phyloP scores from a whole-genome alignment of 495 filamentous ascomycete genomes.

The Penicillium canescens region DNA sequence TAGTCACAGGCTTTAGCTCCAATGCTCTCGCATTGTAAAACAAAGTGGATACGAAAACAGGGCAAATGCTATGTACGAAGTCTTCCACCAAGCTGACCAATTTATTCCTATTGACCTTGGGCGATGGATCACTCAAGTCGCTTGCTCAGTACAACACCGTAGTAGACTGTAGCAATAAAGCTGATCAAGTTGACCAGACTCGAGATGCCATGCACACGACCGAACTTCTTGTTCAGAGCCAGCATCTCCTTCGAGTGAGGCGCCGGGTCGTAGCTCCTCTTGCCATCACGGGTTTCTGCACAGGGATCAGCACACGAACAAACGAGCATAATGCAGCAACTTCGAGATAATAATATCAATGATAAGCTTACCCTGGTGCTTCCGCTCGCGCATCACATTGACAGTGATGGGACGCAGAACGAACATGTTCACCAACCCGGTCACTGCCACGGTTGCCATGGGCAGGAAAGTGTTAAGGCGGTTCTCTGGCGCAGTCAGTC shows the following conservation, averaged over 20 bases:
- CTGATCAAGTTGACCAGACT: conserved; percentile 71
- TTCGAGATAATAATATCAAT: neutral
- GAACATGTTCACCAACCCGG: conserved; percentile 64
- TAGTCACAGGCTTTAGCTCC: too few relatives aligned
- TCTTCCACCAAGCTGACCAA: neutral
- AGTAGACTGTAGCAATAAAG: conserved; percentile 65
- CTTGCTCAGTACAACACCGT: conserved; percentile 69
- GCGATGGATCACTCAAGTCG: conserved; percentile 42
- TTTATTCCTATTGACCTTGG: neutral
- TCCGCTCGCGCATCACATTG: conserved; percentile 70
- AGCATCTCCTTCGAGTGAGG: conserved; percentile 82
- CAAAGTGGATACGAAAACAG: neutral
- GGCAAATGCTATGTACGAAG: neutral
- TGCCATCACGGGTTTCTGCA: conserved; percentile 75
- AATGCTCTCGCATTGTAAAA: too few relatives aligned
- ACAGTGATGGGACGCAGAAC: conserved; percentile 72
- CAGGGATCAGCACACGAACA: neutral
- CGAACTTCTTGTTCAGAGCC: conserved; percentile 77
- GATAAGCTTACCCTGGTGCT: conserved; percentile 63
- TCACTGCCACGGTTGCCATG: conserved; percentile 61
- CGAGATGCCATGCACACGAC: conserved; percentile 73
- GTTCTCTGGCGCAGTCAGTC: conserved; percentile 57
- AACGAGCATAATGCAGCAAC: too few relatives aligned
- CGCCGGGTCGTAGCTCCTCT: conserved; percentile 71
- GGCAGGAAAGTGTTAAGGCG: conserved; percentile 62